Base-by-base conservation (phyloP, 306 rosid genomes). In the Citrullus mucosospermus region DNA sequence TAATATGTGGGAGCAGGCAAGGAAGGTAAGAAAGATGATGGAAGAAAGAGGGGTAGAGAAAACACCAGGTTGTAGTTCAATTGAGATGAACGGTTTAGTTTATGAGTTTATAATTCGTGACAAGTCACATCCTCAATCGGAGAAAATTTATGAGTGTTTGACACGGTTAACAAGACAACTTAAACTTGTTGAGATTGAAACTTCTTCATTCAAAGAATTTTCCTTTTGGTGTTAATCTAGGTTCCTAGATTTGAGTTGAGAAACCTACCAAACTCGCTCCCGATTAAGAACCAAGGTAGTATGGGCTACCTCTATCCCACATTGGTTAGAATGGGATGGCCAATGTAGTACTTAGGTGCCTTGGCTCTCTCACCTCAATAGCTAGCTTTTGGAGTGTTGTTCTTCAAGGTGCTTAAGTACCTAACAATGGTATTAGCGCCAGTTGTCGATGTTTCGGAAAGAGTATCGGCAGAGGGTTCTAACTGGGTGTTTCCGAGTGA, bases 51-150 rank as follows among this genome's bases (percentile, higher is more conserved):
- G 97, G 84, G 91, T 92, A 60, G 89, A 89, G 93, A 94, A 94
- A 89, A 88, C 80, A 20, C 98, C 98, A 2, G 98, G 97, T 54
- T 94, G 97, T 78, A 94, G 98, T 80, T 84, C 86, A 82, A 89
- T 94, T 78, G 97, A 95, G 84, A 71, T 92, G 88, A 88, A 89
- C 78, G 97, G 98, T 41, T 73, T 18, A 66, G 95, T 91, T 41
- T 86, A 88, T 81, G 98, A 94, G 82, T 94, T 94, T 85, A 91
- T 90, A 71, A 96, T 97, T 22, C 92, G 97, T 46, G 97, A 92
- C 69, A 84, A 74, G 39, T 89, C 98, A 63, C 98, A 95, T 85
- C 95, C 93, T 80, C 87, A 84, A 59, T 85, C 90, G 2, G 80
- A 82, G 81, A 87, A 83, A 61, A 92, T 92, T 80, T 92, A 92